phyloP scores from a whole-genome alignment of 2,329 filamentous ascomycete genomes.

The Ophiostoma populinum region DNA sequence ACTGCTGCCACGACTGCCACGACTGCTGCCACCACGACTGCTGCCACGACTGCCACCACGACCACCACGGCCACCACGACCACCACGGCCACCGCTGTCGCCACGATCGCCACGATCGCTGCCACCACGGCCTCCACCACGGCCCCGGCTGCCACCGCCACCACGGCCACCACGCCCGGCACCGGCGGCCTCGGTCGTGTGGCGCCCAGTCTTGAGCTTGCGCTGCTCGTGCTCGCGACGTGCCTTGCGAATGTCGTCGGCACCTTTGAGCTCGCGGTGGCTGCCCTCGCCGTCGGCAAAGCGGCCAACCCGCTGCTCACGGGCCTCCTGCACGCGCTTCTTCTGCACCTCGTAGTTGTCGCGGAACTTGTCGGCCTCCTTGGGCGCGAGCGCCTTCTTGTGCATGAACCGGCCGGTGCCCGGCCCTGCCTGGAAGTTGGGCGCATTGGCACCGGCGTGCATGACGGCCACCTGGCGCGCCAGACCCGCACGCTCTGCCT shows the following conservation, averaged over 20 bases:
- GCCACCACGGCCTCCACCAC: conserved; percentile 3
- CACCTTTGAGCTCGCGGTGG: conserved; percentile 60
- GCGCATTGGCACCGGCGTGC: conserved; percentile 15
- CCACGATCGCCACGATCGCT: conserved; percentile 1
- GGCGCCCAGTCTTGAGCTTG: conserved; percentile 77
- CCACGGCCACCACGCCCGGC: too few relatives aligned
- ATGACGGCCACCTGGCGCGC: conserved; percentile 14
- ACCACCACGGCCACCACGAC: conserved; percentile 1
- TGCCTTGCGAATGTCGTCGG: conserved; percentile 71
- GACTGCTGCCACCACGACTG: background rate
- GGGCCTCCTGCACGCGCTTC: conserved; percentile 75
- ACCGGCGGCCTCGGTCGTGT: too few relatives aligned
- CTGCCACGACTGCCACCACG: conserved; percentile 2
- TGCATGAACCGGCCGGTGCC: conserved; percentile 55
- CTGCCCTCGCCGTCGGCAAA: conserved; percentile 59
- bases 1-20: background rate
- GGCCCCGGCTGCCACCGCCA: conserved; percentile 1
- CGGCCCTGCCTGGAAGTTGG: conserved; percentile 7
- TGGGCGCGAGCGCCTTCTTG: conserved; percentile 73
- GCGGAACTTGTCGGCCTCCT: conserved; percentile 79
- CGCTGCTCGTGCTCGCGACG: conserved; percentile 60
- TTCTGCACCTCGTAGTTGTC: conserved; percentile 84
- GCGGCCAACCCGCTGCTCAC: conserved; percentile 62
- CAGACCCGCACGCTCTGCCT: conserved; percentile 43
- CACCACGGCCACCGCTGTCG: conserved; percentile 1